Evolutionary conservation across 768 basidiomycete species (phyloP).

Genomic region (Russula foetens): DNA sequence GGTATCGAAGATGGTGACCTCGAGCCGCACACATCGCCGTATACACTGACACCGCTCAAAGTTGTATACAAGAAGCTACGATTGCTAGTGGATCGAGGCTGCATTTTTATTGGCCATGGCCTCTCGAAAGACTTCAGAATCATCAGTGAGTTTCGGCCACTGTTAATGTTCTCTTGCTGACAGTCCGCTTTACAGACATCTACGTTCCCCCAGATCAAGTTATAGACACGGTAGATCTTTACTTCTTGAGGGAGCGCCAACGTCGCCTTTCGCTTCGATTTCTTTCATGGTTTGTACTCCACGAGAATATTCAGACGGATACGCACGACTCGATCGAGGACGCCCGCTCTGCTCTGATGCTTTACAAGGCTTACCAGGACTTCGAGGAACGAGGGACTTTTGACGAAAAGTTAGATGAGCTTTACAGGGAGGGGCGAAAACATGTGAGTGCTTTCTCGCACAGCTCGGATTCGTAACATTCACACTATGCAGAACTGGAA

Average conservation of each 20-base stretch:
- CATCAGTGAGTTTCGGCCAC: constrained; percentile 61
- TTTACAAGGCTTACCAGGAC: constrained; percentile 75
- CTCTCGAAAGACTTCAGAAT: constrained; percentile 97
- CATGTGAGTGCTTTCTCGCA: constrained; percentile 40
- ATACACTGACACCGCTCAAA: constrained; percentile 92
- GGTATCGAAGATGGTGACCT: constrained; percentile 73
- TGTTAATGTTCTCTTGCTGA: not conserved
- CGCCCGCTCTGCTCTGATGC: constrained; percentile 72
- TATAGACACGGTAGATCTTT: constrained; percentile 96
- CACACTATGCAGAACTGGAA: constrained; percentile 41
- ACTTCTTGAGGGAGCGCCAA: constrained; percentile 72
- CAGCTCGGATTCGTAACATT: not conserved
- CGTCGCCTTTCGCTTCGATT: constrained; percentile 88
- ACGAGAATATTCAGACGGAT: constrained; percentile 86
- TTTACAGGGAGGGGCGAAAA: constrained; percentile 72
- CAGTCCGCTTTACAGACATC: constrained; percentile 51
- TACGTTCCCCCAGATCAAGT: constrained; percentile 94
- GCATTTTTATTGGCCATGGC: constrained; percentile 96
- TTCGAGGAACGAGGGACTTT: constrained; percentile 72
- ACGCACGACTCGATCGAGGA: constrained; percentile 99
- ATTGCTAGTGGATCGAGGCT: constrained; percentile 86
- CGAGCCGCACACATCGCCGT: constrained; percentile 70
- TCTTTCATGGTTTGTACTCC: constrained; percentile 88
- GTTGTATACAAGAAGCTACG: constrained; percentile 98
- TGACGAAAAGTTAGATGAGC: constrained; percentile 80